These are phyloP conservation scores for Casuarina cunninghamiana DNA, from an alignment of 306 rosid genomes.

Conservation along the genomic window DNA sequence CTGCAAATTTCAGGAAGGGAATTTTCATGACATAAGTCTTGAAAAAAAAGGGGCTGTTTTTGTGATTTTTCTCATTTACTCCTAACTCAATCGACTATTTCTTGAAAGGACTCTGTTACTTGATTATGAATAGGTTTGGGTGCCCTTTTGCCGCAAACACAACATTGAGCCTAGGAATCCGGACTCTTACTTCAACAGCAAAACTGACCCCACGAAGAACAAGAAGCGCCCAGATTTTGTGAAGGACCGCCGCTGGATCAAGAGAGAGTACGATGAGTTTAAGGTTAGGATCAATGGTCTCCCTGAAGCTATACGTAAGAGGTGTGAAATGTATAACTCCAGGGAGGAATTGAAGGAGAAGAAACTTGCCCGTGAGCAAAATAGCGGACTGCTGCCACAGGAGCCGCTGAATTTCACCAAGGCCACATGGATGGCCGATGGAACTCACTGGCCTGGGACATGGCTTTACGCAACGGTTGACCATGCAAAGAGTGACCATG, in stretches of 20 bases:
- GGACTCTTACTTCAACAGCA: slow-evolving; percentile 69
- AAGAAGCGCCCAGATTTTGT: slow-evolving; percentile 75
- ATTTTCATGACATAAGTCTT: no score
- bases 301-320: slow-evolving; percentile 50
- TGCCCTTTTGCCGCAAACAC: slow-evolving; percentile 84
- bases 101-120: background rate
- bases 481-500: slow-evolving; percentile 84
- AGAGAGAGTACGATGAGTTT: slow-evolving; percentile 90
- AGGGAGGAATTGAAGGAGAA: slow-evolving; percentile 65
- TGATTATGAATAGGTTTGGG: slow-evolving; percentile 57
- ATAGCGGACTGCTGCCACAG: slow-evolving; percentile 45
- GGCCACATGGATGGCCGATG: slow-evolving; percentile 95
- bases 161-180: slow-evolving; percentile 80
- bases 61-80: no score
- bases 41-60: no score
- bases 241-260: slow-evolving; percentile 85
- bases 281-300: slow-evolving; percentile 87
- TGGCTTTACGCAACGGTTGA: slow-evolving; percentile 57
- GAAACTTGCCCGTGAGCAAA: slow-evolving; percentile 48
- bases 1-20: no score
- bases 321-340: slow-evolving; percentile 50
- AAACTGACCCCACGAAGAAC: slow-evolving; percentile 76
- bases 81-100: no score
- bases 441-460: slow-evolving; percentile 89
- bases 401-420: slow-evolving; percentile 34